These are phyloP conservation scores for Vigna trinervia DNA, from an alignment of 306 rosid genomes.

Conservation along the genomic window DNA sequence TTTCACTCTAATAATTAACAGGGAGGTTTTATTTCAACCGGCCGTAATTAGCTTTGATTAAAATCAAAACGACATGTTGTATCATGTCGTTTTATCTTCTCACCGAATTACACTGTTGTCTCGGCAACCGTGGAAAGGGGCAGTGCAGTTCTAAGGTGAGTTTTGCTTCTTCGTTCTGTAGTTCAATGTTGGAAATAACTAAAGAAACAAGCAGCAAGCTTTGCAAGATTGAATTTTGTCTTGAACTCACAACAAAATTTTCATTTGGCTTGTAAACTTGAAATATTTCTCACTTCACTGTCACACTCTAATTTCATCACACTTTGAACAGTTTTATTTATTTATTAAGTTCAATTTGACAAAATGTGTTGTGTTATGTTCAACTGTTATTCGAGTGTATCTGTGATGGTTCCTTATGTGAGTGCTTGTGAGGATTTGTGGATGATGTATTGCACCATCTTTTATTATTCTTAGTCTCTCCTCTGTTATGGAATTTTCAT, in stretches of 20 bases:
- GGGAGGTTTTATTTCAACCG: no score
- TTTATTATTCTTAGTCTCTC: neutral
- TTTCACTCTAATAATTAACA: no score
- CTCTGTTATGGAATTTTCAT: neutral
- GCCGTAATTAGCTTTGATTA: neutral
- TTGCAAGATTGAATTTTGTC: neutral
- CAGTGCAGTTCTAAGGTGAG: slow-evolving; percentile 9
- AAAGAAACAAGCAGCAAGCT: neutral
- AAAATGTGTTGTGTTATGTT: neutral
- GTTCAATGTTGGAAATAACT: neutral
- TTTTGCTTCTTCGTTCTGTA: slow-evolving; percentile 1
- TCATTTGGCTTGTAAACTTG: neutral
- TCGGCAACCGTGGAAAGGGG: neutral
- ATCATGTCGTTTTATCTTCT: neutral
- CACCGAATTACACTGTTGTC: neutral
- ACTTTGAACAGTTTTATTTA: neutral
- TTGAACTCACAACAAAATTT: neutral
- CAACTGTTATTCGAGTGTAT: neutral
- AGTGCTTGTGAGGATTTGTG: slow-evolving; percentile 10
- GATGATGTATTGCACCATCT: neutral
- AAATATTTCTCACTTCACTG: neutral
- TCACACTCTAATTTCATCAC: neutral
- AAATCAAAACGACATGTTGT: neutral
- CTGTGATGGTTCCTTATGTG: slow-evolving; percentile 4
- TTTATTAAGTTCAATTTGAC: neutral